Percentiles rank a stretch among this genome's conserved stretches.
phyloP scores from a whole-genome alignment of 305 asterid species.

The Ajuga reptans region DNA sequence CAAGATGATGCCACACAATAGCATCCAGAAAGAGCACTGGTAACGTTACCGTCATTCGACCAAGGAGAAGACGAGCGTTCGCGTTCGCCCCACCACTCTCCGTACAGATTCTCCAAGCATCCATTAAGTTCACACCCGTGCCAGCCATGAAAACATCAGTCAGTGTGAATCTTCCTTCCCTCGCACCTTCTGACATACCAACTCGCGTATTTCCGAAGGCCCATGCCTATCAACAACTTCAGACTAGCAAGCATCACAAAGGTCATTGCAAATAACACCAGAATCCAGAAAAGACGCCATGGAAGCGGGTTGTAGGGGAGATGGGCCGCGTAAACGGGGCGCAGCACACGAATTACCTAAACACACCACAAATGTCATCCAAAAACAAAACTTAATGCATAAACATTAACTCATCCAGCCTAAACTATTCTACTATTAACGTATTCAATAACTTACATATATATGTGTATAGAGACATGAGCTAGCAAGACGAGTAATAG shows the following conservation, averaged over 20 bases:
- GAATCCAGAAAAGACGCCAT: slow-evolving; percentile 77
- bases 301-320: slow-evolving; percentile 63
- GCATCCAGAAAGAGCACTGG: background rate
- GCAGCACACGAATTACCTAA: slow-evolving; percentile 76
- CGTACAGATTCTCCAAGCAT: background rate
- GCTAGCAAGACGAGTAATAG: too few species aligned
- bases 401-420: background rate
- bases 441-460: too few species aligned
- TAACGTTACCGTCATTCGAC: background rate
- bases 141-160: slow-evolving; percentile 27
- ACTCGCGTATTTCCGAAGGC: slow-evolving; percentile 64
- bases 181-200: slow-evolving; percentile 83
- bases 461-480: too few species aligned
- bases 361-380: background rate
- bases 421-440: too few species aligned
- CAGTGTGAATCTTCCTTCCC: slow-evolving; percentile 70
- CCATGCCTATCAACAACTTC: slow-evolving; percentile 79
- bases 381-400: background rate
- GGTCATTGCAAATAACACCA: slow-evolving; percentile 49
- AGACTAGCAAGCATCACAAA: slow-evolving; percentile 89
- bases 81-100: background rate
- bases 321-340: slow-evolving; percentile 85
- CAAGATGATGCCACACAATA: background rate
- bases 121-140: background rate
- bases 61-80: background rate